These are phyloP conservation scores for Rhytidhysteron rufulum DNA, from an alignment of 2,329 filamentous ascomycete genomes.

Conservation along the genomic window DNA sequence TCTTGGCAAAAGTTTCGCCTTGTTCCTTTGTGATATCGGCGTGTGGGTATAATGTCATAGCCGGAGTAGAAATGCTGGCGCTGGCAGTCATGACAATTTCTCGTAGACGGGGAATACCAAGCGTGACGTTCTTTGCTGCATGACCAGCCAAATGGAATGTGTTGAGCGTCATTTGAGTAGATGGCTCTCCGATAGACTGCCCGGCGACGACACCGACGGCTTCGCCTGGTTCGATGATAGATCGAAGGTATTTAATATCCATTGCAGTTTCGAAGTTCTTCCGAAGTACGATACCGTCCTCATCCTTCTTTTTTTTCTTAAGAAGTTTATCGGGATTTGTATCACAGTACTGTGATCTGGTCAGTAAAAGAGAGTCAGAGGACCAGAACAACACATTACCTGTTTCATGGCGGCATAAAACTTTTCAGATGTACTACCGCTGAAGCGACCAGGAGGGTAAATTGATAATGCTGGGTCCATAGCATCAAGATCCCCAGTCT, in stretches of 20 bases:
- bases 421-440: constrained; percentile 84
- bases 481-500: constrained; percentile 62
- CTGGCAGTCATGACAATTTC: constrained; percentile 99
- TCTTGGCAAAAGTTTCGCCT: constrained; percentile 80
- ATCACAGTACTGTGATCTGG: constrained; percentile 77
- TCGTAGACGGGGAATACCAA: constrained; percentile 93
- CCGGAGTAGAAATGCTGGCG: constrained; percentile 80
- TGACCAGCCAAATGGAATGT: constrained; percentile 99
- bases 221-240: constrained; percentile 89
- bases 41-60: constrained; percentile 79
- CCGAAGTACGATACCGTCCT: constrained; percentile 43
- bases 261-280: constrained; percentile 81
- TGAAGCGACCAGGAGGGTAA: constrained; percentile 71
- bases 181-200: constrained; percentile 94
- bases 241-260: constrained; percentile 88
- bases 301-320: constrained; percentile 56
- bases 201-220: constrained; percentile 95
- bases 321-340: constrained; percentile 63
- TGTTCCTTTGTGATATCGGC: constrained; percentile 66
- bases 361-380: constrained; percentile 3
- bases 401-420: constrained; percentile 69
- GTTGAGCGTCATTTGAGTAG: constrained; percentile 98
- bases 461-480: constrained; percentile 72
- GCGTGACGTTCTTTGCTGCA: constrained; percentile 96
- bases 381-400: constrained; percentile 30